phyloP scores from a whole-genome alignment of 176 grass and related monocot species.

The Bonia amplexicaulis region DNA sequence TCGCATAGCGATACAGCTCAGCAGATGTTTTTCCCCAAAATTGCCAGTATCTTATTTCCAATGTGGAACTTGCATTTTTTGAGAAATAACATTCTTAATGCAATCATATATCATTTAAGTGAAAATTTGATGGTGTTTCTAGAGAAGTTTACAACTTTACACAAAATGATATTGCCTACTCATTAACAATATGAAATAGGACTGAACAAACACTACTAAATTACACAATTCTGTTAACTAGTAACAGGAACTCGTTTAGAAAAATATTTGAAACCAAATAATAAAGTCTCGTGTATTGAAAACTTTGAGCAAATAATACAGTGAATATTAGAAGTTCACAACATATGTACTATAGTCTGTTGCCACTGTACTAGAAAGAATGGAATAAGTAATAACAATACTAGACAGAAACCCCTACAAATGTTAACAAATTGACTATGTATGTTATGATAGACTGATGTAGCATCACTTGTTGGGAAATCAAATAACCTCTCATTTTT shows the following conservation, averaged over 20 bases:
- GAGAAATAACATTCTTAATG: neutral
- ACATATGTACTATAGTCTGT: neutral
- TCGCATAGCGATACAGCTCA: no score
- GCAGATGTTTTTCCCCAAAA: neutral
- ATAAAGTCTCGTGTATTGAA: neutral
- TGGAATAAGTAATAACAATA: neutral
- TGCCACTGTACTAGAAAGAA: neutral
- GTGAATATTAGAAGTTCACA: neutral
- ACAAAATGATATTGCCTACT: neutral
- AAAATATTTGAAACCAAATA: neutral
- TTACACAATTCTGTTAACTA: neutral
- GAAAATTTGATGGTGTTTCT: neutral
- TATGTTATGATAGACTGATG: neutral
- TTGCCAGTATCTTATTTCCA: neutral
- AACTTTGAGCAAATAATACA: neutral
- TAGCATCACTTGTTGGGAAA: neutral
- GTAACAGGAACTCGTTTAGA: neutral
- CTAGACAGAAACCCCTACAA: neutral
- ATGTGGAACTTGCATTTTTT: neutral
- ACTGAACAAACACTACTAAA: neutral
- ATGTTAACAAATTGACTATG: neutral
- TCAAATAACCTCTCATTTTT: neutral
- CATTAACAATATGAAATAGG: neutral
- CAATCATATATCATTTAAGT: neutral
- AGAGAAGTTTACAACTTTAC: neutral